Evolutionary conservation across 352 stramenopile species (phyloP), one percentile per base, ranked within the genome.

Genomic region (Globisporangium sylvaticum): DNA sequence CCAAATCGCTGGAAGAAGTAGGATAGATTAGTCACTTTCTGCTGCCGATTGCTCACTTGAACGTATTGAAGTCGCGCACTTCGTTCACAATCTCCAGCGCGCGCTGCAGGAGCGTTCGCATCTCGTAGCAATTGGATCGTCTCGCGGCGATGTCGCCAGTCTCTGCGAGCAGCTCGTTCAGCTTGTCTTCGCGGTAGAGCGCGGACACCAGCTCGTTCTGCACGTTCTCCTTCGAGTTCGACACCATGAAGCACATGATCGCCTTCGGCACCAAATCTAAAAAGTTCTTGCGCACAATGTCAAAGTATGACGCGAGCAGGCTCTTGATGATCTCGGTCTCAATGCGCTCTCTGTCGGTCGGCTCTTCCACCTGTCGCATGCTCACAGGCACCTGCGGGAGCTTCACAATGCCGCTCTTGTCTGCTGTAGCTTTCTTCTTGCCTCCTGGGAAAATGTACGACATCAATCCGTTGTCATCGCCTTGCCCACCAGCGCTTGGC

Each of bases 311-410:
- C 50, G 97, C 92, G 18, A 97, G 76, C 63, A 97, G 64, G 50
- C 86, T 98, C 85, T 99, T 99, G 75, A 99, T 99, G 62, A 99
- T 98, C 80, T 99, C 96, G 58, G 95, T 98, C 78, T 99, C 97
- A 53, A 98, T 97, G 53, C 88, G 84, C 83, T 99, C 96, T 20
- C 94, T 81, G 66, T 99, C 96, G 18, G 94, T 98, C 31, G 97
- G 96, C 56, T 98, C 90, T 58, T 98, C 94, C 9, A 88, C 94
- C 80, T 98, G 94, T 8, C 95, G 89, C 92, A 99, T 98, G 37
- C 87, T 98, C 50, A 98, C 95, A 10, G 96, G 95, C 34, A 99
- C 95, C 73, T 99, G 94, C 15, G 94, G 94, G 67, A 99, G 84
- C 74, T 98, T 97, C 27, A 98, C 95, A 20, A 98, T 81, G 24